These are phyloP conservation scores for Plantago rigida DNA, from an alignment of 305 asterid species.

Conservation along the genomic window DNA sequence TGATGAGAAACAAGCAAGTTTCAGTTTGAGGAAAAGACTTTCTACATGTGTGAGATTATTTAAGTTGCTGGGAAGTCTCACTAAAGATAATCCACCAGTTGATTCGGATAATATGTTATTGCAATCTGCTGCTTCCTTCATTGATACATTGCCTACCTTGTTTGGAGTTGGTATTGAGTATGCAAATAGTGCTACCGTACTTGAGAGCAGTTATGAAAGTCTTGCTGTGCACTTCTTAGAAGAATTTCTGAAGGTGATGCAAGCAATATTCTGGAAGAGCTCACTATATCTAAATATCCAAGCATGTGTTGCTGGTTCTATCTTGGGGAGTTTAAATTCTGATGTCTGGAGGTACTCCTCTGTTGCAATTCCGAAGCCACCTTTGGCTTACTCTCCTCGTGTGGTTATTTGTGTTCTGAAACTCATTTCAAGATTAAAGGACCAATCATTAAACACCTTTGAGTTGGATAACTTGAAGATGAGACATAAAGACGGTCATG, in stretches of 20 bases:
- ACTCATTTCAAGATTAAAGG: constrained; percentile 60
- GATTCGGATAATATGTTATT: constrained; percentile 51
- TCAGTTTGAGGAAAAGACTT: constrained; percentile 54
- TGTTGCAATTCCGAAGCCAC: constrained; percentile 47
- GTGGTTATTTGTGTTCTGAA: constrained; percentile 61
- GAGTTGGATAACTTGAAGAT: constrained; percentile 43
- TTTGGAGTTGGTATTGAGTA: constrained; percentile 60
- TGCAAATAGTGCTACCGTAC: constrained; percentile 40
- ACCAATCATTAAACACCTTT: constrained; percentile 35
- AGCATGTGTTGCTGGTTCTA: constrained; percentile 57
- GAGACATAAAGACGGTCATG: constrained; percentile 25
- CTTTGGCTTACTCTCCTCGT: constrained; percentile 76
- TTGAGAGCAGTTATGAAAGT: constrained; percentile 64
- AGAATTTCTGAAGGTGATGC: constrained; percentile 73
- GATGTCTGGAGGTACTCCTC: constrained; percentile 52
- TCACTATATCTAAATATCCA: constrained; percentile 57
- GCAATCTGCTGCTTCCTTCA: constrained; percentile 59
- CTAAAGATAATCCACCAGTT: constrained; percentile 47
- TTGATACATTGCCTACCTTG: constrained; percentile 50
- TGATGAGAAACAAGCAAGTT: constrained; percentile 53
- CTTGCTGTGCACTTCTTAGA: constrained; percentile 60
- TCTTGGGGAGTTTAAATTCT: constrained; percentile 54
- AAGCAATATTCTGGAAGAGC: constrained; percentile 45
- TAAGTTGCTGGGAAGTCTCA: constrained; percentile 58
- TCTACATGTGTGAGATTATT: constrained; percentile 58